These are phyloP conservation scores for Mallotus nudiflorus DNA, from an alignment of 345 rosid species.

Conservation along the genomic window DNA sequence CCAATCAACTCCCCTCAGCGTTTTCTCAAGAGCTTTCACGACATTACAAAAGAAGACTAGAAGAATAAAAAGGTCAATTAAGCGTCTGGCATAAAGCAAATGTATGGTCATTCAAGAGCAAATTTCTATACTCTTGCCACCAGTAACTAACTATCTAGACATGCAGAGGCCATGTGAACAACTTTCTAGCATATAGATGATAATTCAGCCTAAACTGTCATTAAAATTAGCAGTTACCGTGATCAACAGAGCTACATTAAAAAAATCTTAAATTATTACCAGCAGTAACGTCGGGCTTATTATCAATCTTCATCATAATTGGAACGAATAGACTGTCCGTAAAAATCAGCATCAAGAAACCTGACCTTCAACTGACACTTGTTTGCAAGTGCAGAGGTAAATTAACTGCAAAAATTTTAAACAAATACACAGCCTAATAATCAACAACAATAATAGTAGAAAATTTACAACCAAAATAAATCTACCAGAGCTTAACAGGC, in stretches of 20 bases:
- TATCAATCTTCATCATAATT: conserved; percentile 80
- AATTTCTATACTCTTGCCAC: background rate
- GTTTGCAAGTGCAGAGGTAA: conserved; percentile 81
- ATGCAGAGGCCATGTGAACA: background rate
- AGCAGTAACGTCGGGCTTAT: conserved; percentile 71
- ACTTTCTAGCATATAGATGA: background rate
- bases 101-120: background rate
- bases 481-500: too few species aligned
- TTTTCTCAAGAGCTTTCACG: conserved; percentile 69
- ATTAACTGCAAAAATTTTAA: conserved; percentile 62
- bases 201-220: too few species aligned
- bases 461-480: background rate
- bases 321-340: conserved; percentile 94
- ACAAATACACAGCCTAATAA: background rate
- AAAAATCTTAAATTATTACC: conserved; percentile 55
- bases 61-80: conserved; percentile 14
- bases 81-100: conserved; percentile 5
- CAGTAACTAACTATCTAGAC: background rate
- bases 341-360: conserved; percentile 94
- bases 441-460: background rate
- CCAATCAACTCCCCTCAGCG: conserved; percentile 66
- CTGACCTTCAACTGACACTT: conserved; percentile 73
- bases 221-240: too few species aligned
- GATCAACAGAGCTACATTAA: too few species aligned
- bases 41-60: conserved; percentile 44